Base-by-base conservation (phyloP, 306 rosid genomes). In the Senna tora region DNA sequence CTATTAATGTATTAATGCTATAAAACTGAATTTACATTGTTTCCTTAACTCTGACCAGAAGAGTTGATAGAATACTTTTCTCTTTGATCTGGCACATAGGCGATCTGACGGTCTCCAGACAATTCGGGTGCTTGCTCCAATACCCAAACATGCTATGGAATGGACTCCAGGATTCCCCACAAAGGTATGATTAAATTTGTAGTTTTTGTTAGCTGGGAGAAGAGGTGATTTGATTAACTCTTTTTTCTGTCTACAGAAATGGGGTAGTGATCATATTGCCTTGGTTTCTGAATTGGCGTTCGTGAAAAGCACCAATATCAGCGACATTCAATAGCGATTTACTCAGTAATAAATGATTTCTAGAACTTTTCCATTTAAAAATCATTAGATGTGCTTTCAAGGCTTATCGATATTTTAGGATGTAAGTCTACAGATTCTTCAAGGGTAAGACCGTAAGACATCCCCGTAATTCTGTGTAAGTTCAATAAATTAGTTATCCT, bases 211-310 rank as follows among this genome's bases (percentile, higher is more conserved):
- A 20, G 77, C 73, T 73, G 45, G 55, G 14, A 56, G 12, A 38
- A 71, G 43, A 53, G 76, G 56, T 54, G 71, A 65, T 50, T 57
- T 57, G 19, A 53, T 55, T 36, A 33, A 46, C 42, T 30, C 42
- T 71, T 19, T 46, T 33, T 81, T 63, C 0, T 75, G 22, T 46
- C 22, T 76, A 71, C 87, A 94, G 98, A 94, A 89, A 86, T 94
- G 97, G 97, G 93, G 96, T 39, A 94, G 99, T 42, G 99, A 94
- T 72, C 97, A 94, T 71, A 86, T 94, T 79, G 96, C 97, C 32
- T 72, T 94, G 85, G 97, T 69, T 79, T 77, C 95, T 7, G 99
- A 94, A 73, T 73, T 94, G 77, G 95, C 88, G 9, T 78, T 89
- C 34, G 41, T 71, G 69, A 83, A 81, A 67, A 79, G 76, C 57